A percentile compares a stretch with the other conserved stretches of the same genome.
These are phyloP conservation scores for Pseudonitzschia delicatissima DNA, from an alignment of 108 stramenopile genomes.

Conservation along the genomic window DNA sequence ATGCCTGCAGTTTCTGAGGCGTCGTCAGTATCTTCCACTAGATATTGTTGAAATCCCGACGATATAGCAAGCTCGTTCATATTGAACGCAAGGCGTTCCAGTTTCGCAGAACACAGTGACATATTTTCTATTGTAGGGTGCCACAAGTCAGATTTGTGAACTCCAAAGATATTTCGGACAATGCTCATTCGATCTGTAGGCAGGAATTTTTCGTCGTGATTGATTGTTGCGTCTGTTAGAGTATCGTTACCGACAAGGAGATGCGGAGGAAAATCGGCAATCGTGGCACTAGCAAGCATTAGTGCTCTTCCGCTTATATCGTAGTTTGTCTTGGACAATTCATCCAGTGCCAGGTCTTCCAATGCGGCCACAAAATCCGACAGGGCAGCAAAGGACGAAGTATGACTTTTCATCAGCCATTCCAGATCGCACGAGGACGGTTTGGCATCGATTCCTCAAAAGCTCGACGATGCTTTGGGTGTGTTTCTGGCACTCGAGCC, in stretches of 20 bases:
- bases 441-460: constrained; percentile 8
- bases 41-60: not conserved
- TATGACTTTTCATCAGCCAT: constrained; percentile 20
- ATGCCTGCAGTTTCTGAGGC: no score
- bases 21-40: not conserved
- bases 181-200: not conserved
- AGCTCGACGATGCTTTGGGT: not conserved
- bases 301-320: constrained; percentile 57
- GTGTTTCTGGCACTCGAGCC: constrained; percentile 1
- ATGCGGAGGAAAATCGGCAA: constrained; percentile 15
- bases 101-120: not conserved
- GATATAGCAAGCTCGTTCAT: not conserved
- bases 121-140: not conserved
- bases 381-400: not conserved
- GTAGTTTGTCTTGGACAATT: constrained; percentile 30
- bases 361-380: constrained; percentile 16
- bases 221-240: not conserved
- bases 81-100: constrained; percentile 3
- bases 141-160: not conserved
- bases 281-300: constrained; percentile 40
- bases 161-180: not conserved
- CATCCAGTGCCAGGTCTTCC: constrained; percentile 28
- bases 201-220: not conserved
- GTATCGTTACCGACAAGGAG: not conserved
- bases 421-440: constrained; percentile 18